phyloP scores from a whole-genome alignment of 1,284 basidiomycete species.

The Phylloboletellus chloephorus region DNA sequence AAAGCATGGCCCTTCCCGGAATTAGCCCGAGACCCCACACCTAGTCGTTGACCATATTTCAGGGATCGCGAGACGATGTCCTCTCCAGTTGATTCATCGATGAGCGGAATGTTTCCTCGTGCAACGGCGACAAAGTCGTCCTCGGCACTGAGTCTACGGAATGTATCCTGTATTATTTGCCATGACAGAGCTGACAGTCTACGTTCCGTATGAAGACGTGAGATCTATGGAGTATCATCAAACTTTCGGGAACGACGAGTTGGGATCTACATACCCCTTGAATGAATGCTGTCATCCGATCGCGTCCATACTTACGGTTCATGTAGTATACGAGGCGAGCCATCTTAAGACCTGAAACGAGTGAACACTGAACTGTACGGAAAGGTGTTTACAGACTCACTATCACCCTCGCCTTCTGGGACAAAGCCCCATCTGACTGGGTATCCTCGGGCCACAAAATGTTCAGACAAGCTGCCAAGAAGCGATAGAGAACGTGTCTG shows the following conservation, averaged over 20 bases:
- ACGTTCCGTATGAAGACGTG: constrained; percentile 33
- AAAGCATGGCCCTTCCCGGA: constrained; percentile 60
- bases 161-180: constrained; percentile 39
- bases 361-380: constrained; percentile 8
- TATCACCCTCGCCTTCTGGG: constrained; percentile 59
- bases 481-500: constrained; percentile 55
- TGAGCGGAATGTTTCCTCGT: constrained; percentile 27
- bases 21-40: constrained; percentile 24
- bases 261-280: constrained; percentile 39
- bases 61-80: constrained; percentile 39
- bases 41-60: constrained; percentile 52
- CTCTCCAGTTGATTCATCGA: constrained; percentile 18
- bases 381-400: constrained; percentile 31
- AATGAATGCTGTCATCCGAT: constrained; percentile 58
- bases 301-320: constrained; percentile 57
- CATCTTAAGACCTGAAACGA: constrained; percentile 54
- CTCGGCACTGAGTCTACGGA: constrained; percentile 34
- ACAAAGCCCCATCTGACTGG: constrained; percentile 84
- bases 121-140: constrained; percentile 41
- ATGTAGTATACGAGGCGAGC: constrained; percentile 70
- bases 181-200: constrained; percentile 41
- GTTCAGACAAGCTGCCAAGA: constrained; percentile 56
- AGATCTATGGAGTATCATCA: constrained; percentile 27
- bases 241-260: not conserved
- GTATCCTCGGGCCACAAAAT: constrained; percentile 65